Evolutionary conservation across 768 basidiomycete species (phyloP), one percentile per base, ranked within the genome.

Genomic region (Podaxis pistillaris): DNA sequence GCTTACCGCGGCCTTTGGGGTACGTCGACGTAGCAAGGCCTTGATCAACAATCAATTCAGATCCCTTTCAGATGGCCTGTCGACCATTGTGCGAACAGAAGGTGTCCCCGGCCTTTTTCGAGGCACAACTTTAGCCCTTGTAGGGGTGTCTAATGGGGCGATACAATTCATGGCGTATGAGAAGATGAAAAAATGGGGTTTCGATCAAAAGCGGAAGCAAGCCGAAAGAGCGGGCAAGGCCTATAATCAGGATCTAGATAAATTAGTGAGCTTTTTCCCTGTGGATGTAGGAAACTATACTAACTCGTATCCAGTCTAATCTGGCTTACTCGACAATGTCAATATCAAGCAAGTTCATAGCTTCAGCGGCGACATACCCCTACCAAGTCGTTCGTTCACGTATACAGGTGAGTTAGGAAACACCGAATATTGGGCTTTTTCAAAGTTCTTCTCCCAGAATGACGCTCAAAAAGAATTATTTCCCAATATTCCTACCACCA

Each of bases 91-190:
- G 49, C 77, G 77, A 5, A 77, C 81, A 1, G 96, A 98, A 70
- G 97, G 96, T 1, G 65, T 88, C 6, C 68, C 76, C 8, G 97
- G 96, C 3, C 80, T 96, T 3, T 96, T 93, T 72, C 88, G 88
- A 59, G 97, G 97, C 1, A 96, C 95, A 4, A 78, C 86, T 0
- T 81, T 99, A 30, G 96, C 93, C 2, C 81, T 98, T 24, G 83
- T 98, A 38, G 97, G 97, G 13, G 95, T 98, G 63, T 88, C 89
- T 72, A 98, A 94, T 68, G 96, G 97, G 1, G 94, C 95, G 0
- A 80, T 97, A 44, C 97, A 98, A 72, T 99, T 99, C 74, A 93
- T 96, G 78, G 86, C 87, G 0, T 99, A 98, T 71, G 97, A 99
- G 71, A 88, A 96, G 74, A 88, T 99, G 88, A 98, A 98, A 73